These are phyloP conservation scores for Pseudocercospora pini-densiflorae DNA, from an alignment of 2,329 filamentous ascomycete genomes.

Conservation along the genomic window DNA sequence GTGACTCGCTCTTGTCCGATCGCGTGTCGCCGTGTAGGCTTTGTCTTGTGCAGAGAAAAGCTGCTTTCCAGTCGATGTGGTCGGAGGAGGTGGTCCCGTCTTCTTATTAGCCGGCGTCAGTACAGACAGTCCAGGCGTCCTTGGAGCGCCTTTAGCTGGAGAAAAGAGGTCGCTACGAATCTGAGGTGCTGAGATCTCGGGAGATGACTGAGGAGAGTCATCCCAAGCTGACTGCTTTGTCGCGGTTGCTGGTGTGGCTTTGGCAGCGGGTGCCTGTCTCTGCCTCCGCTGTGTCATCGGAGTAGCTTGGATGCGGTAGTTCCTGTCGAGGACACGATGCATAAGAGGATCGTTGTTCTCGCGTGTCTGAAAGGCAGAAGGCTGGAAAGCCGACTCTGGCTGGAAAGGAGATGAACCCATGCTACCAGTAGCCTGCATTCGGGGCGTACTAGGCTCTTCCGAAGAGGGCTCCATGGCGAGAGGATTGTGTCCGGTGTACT, in stretches of 20 bases:
- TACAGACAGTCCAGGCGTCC: slow-evolving; percentile 84
- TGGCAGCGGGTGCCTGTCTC: slow-evolving; percentile 22
- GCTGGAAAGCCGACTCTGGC: slow-evolving; percentile 47
- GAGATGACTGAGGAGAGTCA: slow-evolving; percentile 55
- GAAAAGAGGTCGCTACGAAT: slow-evolving; percentile 81
- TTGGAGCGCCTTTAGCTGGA: slow-evolving; percentile 50
- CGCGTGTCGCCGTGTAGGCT: slow-evolving; percentile 32
- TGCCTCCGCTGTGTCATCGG: slow-evolving; percentile 61
- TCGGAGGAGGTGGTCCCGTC: slow-evolving; percentile 32
- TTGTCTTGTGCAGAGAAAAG: slow-evolving; percentile 41
- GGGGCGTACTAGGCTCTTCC: slow-evolving; percentile 38
- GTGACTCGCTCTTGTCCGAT: slow-evolving; percentile 28
- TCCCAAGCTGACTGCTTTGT: slow-evolving; percentile 40
- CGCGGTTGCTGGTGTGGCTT: slow-evolving; percentile 45
- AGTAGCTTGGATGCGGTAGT: slow-evolving; percentile 90
- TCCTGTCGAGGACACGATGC: slow-evolving; percentile 93
- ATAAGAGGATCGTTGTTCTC: slow-evolving; percentile 74
- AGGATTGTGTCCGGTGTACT: slow-evolving; percentile 48
- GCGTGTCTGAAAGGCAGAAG: slow-evolving; percentile 37
- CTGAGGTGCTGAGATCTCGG: slow-evolving; percentile 79
- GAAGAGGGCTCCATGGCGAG: slow-evolving; percentile 27
- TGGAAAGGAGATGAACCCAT: slow-evolving; percentile 56
- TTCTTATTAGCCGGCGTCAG: slow-evolving; percentile 62
- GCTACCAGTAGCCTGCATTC: slow-evolving; percentile 24
- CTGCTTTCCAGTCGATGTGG: slow-evolving; percentile 40